These are phyloP conservation scores for Primulina tabacum DNA, from an alignment of 257 asterid genomes.

Conservation along the genomic window DNA sequence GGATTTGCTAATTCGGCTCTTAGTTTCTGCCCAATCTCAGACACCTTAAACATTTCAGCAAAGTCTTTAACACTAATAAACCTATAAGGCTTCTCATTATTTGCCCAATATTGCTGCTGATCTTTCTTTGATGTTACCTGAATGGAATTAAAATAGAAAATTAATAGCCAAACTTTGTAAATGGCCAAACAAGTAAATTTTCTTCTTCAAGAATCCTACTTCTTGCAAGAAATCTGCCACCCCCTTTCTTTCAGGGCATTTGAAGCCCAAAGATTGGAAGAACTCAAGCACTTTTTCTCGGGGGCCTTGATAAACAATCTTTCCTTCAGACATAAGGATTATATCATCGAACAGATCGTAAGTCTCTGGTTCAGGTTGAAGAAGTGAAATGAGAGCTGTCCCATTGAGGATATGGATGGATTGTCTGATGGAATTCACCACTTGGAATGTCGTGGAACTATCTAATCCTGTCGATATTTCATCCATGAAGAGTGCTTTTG, in stretches of 20 bases:
- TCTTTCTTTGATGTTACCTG: constrained; percentile 43
- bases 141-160: not conserved
- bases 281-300: constrained; percentile 8
- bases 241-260: constrained; percentile 12
- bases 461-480: constrained; percentile 18
- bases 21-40: constrained; percentile 21
- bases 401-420: constrained; percentile 16
- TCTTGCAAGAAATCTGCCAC: constrained; percentile 20
- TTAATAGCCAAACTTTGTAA: no score
- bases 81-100: constrained; percentile 30
- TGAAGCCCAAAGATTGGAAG: constrained; percentile 11
- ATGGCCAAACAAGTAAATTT: no score
- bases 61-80: constrained; percentile 29
- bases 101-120: constrained; percentile 35
- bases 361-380: constrained; percentile 12
- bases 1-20: not conserved
- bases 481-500: constrained; percentile 17
- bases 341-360: constrained; percentile 16
- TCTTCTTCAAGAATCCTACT: constrained; percentile 4
- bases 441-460: constrained; percentile 14
- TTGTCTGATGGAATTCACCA: constrained; percentile 1
- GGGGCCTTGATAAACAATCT: constrained; percentile 20
- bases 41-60: constrained; percentile 31
- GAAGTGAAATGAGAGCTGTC: constrained; percentile 17
- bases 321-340: constrained; percentile 6